phyloP scores from a whole-genome alignment of 1,284 basidiomycete species.

The Bjerkandera adusta region DNA sequence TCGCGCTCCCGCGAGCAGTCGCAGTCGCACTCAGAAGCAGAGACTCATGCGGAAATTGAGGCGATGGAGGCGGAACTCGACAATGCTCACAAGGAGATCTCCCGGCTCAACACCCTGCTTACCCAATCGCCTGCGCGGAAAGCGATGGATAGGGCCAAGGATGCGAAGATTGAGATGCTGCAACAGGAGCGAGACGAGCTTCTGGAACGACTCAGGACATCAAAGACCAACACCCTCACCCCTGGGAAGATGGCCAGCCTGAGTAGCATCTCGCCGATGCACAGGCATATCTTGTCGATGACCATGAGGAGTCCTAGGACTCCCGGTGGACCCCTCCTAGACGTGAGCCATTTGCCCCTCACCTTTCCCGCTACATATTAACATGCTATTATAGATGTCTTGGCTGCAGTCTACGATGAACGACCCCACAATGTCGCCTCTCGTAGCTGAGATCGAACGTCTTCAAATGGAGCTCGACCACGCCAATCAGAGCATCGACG shows the following conservation, averaged over 20 bases:
- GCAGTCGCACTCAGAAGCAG: slow-evolving; percentile 39
- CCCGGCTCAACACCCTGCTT: slow-evolving; percentile 64
- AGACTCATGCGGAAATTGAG: slow-evolving; percentile 53
- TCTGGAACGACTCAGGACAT: slow-evolving; percentile 59
- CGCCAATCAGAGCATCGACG: slow-evolving; percentile 81
- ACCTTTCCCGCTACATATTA: neutral
- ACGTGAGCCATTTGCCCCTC: slow-evolving; percentile 46
- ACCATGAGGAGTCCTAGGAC: slow-evolving; percentile 68
- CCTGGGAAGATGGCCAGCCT: slow-evolving; percentile 51
- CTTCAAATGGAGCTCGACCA: slow-evolving; percentile 69
- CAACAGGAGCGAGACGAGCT: slow-evolving; percentile 77
- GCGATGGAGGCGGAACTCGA: slow-evolving; percentile 77
- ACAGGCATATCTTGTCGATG: slow-evolving; percentile 66
- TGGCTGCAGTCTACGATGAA: slow-evolving; percentile 62
- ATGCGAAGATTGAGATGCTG: slow-evolving; percentile 68
- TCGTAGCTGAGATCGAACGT: slow-evolving; percentile 62
- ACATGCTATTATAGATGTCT: slow-evolving; percentile 46
- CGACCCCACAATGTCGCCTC: slow-evolving; percentile 52
- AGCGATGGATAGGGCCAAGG: slow-evolving; percentile 71
- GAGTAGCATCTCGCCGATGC: slow-evolving; percentile 67
- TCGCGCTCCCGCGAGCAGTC: slow-evolving; percentile 35
- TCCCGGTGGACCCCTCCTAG: slow-evolving; percentile 72
- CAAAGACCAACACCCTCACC: slow-evolving; percentile 53
- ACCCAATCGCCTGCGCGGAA: slow-evolving; percentile 73
- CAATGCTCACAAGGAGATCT: slow-evolving; percentile 79